Evolutionary conservation across 2,329 filamentous ascomycete species (phyloP).

Genomic region (Didymella sp.): DNA sequence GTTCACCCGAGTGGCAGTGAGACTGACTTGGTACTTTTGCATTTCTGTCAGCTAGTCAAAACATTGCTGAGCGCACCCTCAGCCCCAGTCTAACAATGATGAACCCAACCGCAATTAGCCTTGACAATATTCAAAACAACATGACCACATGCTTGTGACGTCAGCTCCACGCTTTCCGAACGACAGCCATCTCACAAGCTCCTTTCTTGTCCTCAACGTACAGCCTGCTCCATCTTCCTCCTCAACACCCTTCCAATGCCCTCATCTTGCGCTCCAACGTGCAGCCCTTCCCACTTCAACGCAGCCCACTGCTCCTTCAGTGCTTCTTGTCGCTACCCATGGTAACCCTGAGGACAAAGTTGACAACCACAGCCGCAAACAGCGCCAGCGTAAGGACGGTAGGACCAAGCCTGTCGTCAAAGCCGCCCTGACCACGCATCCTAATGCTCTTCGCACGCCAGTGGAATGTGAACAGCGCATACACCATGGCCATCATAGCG

Average conservation of each 20-base stretch:
- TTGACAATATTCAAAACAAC: conserved; percentile 5
- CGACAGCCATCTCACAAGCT: neutral
- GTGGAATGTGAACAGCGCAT: conserved; percentile 93
- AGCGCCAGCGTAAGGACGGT: conserved; percentile 88
- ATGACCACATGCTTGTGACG: neutral
- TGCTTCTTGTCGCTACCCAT: conserved; percentile 28
- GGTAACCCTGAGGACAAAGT: conserved; percentile 75
- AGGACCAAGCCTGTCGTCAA: conserved; percentile 94
- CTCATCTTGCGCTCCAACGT: neutral
- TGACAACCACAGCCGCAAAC: conserved; percentile 88
- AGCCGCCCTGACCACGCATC: conserved; percentile 88
- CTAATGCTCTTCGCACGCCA: conserved; percentile 95
- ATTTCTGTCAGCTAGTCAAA: conserved; percentile 3
- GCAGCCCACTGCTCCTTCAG: neutral
- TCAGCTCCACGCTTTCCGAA: neutral
- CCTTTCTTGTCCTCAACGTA: neutral
- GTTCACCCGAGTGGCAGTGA: neutral
- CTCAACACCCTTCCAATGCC: neutral
- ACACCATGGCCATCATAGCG: conserved; percentile 93
- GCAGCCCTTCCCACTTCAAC: neutral
- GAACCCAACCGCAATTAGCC: neutral
- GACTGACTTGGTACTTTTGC: neutral
- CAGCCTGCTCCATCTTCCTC: neutral
- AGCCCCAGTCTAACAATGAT: neutral
- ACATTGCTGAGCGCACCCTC: neutral